A percentile compares a stretch with the other conserved stretches of the same genome.
Conservation (phyloP, 257 asterid genomes). For the Handroanthus guayacan region DNA sequence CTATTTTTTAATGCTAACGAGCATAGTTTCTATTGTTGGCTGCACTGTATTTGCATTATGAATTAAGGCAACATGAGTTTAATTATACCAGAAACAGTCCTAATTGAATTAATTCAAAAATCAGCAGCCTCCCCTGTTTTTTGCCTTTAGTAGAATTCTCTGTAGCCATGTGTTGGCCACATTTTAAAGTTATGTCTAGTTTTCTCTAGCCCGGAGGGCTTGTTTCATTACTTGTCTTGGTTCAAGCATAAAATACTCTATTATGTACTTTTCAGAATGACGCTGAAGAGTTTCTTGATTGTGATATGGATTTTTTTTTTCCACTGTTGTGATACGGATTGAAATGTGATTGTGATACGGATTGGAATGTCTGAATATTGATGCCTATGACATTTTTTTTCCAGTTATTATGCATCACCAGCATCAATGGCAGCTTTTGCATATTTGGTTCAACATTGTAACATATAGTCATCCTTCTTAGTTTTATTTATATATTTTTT, state of each 20-base stretch:
- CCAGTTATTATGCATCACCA: background rate
- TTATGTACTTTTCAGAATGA: background rate
- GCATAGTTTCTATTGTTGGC: background rate
- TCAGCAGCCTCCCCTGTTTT: no score
- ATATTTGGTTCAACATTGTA: background rate
- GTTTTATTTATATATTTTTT: no score
- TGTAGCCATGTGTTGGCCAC: background rate
- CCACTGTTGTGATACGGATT: no score
- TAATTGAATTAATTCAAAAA: background rate
- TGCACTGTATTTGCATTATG: background rate
- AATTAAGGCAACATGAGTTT: background rate
- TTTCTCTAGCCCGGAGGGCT: background rate
- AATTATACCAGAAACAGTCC: background rate
- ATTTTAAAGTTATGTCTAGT: background rate
- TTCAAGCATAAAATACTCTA: background rate
- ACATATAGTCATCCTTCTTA: slow-evolving; percentile 16
- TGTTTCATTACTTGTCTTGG: background rate
- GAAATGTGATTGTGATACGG: no score
- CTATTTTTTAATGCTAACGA: background rate
- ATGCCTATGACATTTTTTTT: background rate
- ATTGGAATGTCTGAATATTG: background rate
- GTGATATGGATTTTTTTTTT: no score
- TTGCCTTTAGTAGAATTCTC: background rate
- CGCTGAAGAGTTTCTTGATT: background rate
- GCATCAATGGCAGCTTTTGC: background rate